Conservation (phyloP, 345 rosid genomes). For the Cardamine chenopodiifolia region DNA sequence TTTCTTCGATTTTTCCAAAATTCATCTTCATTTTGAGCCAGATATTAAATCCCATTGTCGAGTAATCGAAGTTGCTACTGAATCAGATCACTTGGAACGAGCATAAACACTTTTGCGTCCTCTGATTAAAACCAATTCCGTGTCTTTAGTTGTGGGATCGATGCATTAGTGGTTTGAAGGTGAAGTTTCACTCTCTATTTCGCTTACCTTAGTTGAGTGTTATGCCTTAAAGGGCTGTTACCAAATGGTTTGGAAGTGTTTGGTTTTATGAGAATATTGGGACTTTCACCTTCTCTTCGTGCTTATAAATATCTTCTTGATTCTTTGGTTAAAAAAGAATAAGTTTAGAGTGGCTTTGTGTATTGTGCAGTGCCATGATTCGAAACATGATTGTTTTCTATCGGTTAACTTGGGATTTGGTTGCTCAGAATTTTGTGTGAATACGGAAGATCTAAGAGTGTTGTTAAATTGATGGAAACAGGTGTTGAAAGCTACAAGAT, state of each 20-base stretch:
- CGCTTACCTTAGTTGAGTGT: conserved; percentile 52
- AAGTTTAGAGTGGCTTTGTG: conserved; percentile 56
- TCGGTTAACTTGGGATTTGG: conserved; percentile 54
- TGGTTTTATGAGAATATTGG: conserved; percentile 42
- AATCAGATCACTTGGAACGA: conserved; percentile 42
- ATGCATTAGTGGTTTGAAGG: conserved; percentile 54
- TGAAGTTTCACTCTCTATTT: conserved; percentile 38
- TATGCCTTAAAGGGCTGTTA: conserved; percentile 48
- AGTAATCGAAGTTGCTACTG: conserved; percentile 41
- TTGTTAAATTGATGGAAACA: conserved; percentile 51
- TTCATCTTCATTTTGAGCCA: conserved; percentile 54
- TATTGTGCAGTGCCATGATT: conserved; percentile 56
- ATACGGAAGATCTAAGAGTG: conserved; percentile 50
- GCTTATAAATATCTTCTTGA: conserved; percentile 62
- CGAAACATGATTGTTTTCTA: conserved; percentile 47
- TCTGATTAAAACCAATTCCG: conserved; percentile 48
- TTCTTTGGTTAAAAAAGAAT: conserved; percentile 43
- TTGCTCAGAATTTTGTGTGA: conserved; percentile 56
- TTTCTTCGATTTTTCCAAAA: conserved; percentile 63
- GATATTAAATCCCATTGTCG: conserved; percentile 60
- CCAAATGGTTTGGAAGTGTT: conserved; percentile 55
- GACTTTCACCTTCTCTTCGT: conserved; percentile 46
- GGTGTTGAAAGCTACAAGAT: conserved; percentile 55
- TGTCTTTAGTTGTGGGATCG: conserved; percentile 40
- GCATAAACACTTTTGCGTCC: conserved; percentile 47